Evolutionary conservation across 345 rosid species (phyloP), one percentile per base, ranked within the genome.

Genomic region (Pistacia integerrima): DNA sequence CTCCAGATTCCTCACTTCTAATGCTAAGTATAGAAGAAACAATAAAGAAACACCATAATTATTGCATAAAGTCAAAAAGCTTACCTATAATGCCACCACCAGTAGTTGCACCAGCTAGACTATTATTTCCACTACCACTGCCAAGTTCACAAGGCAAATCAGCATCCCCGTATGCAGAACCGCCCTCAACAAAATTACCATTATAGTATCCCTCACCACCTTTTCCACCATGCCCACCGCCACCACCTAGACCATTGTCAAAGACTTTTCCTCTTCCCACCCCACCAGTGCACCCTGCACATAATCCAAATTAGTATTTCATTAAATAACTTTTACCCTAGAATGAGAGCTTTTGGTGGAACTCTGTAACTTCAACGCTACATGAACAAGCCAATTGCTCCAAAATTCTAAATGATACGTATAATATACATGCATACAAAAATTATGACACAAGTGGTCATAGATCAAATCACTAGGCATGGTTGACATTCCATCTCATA

Each of bases 121-220:
- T 91, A 76, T 85, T 86, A 74, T 90, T 82, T 79, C 98, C 98
- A 82, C 97, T 94, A 69, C 98, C 98, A 74, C 98, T 94, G 20
- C 98, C 98, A 83, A 94, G 97, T 80, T 94, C 98, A 88, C 98
- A 94, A 22, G 98, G 98, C 83, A 94, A 77, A 76, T 93, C 89
- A 54, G 93, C 86, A 86, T 87, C 86, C 70, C 98, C 98, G 82
- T 94, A 94, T 36, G 88, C 49, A 71, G 74, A 78, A 5, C 98
- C 98, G 70, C 97, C 98, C 8, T 85, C 89, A 4, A 92, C 75
- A 72, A 84, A 86, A 80, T 82, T 88, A 77, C 93, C 96, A 73
- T 94, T 84, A 82, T 88, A 85, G 81, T 86, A 92, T 49, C 94
- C 98, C 59, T 81, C 86, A 69, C 98, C 98, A 6, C 98, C 98